Base-by-base conservation (phyloP, 2,329 filamentous ascomycete species). In the Microdochium trichocladiopsis region DNA sequence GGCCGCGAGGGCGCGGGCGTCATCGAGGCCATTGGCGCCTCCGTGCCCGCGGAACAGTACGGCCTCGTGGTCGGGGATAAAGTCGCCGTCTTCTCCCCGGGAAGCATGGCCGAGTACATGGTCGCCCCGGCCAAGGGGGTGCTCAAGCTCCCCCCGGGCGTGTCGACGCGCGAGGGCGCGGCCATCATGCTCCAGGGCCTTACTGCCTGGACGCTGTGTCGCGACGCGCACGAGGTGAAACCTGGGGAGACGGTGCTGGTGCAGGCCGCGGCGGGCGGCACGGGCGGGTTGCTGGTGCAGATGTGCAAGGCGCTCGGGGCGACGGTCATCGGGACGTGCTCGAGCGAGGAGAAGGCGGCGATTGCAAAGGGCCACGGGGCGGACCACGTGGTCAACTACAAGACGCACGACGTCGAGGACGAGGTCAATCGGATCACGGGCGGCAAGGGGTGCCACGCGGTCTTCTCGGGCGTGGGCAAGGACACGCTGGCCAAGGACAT, bases 401-500 rank as follows among this genome's bases (percentile, higher is more conserved):
- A 23, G n/a, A 23, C n/a, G n/a, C n/a, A 22, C 41, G 18, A 45
- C 41, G 41, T 45, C 41, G 41, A 22, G n/a, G 41, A 45, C 5
- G 41, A 45, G 41, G 41, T 45, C 14, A 22, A 21, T 6, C 41
- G 41, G 41, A 16, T 45, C 5, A 45, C 41, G n/a, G 41, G 21
- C 41, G 41, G 41, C 4, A 45, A 45, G 18, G 41, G 41, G 16
- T 45, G 41, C 12, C 41, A 45, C 21, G 41, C 41, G 12, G 41
- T 45, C 5, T 45, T 45, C 41, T 22, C 12, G 12, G 41, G 41
- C 41, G 18, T 45, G 14, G 41, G 41, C 41, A 45, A 45, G 41
- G 41, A 45, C 41, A 45, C 41, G 41, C 76, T 93, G 51, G 87
- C 84, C 59, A 18, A 16, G 12, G 41, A 45, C 41, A 45, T 45